Base-by-base conservation (phyloP, 352 stramenopile species). In the Phytophthora crassamura region DNA sequence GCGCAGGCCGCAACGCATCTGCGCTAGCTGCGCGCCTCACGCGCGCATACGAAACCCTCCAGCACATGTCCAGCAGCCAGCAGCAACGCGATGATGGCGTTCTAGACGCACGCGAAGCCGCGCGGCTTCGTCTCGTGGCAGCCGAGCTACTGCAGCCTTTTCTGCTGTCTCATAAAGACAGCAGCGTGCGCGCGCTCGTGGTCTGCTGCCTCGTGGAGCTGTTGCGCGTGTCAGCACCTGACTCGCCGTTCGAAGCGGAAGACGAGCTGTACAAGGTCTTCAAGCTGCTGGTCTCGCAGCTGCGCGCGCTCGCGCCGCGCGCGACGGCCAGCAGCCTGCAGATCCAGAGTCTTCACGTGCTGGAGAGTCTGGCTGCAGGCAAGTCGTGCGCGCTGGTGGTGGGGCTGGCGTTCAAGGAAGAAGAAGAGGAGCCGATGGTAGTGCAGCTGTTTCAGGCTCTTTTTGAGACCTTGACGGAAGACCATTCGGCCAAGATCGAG, bases 201-300 rank as follows among this genome's bases (percentile, higher is more conserved):
- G 83, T 84, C 16, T 93, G 84, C 42, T 94, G 85, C 36, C 72
- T 93, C 14, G 82, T 77, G n/a, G 86, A 96, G 28, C 50, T 92
- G 8, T 43, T 94, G 49, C 85, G 88, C 5, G 56, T 93, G 12
- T 75, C 84, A 34, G 66, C 82, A 7, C 86, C 86, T 0, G 79
- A 90, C 32, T 83, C 82, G 65, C 80, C 86, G 4, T 93, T 93
- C 62, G 63, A 63, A 51, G 88, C 82, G 7, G 75, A 77, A 14
- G 78, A 92, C 38, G 80, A 89, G 53, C 64, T 92, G 2, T 90
- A 93, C 59, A 59, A 39, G 7, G 83, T 78, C 0, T 92, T 94
- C 52, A 64, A 89, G 61, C 39, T 93, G n/a, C 60, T 96, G 40
- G 49, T 91, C 16, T 70, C 88, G 48, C 80, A 92, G 46, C 16